Percentiles rank a stretch among this genome's conserved stretches.
Conservation (phyloP, 2,329 filamentous ascomycete species). For the Curvularia sp. region DNA sequence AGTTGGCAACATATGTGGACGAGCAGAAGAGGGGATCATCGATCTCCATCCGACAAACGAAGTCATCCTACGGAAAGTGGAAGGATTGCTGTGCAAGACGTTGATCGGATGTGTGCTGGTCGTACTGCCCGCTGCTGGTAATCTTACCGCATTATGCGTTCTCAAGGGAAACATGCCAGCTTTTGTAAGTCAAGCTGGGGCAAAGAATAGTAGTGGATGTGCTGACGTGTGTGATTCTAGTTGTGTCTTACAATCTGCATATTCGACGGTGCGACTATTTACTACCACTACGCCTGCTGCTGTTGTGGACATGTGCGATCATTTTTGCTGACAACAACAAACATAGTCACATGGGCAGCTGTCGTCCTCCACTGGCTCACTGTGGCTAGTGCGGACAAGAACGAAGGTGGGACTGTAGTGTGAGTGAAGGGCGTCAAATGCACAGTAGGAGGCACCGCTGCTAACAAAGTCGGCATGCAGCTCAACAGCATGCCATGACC, state of each 20-base stretch:
- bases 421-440: slow-evolving; percentile 13
- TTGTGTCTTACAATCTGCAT: slow-evolving; percentile 53
- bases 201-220: neutral
- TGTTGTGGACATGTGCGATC: neutral
- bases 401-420: slow-evolving; percentile 20
- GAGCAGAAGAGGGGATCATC: slow-evolving; percentile 1
- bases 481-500: neutral
- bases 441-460: neutral
- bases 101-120: slow-evolving; percentile 48
- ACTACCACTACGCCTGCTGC: neutral
- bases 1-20: slow-evolving; percentile 22
- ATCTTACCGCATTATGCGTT: slow-evolving; percentile 44
- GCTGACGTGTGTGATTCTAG: neutral
- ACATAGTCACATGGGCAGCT: slow-evolving; percentile 48
- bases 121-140: slow-evolving; percentile 51
- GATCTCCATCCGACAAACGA: slow-evolving; percentile 28
- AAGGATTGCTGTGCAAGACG: slow-evolving; percentile 40
- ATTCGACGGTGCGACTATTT: slow-evolving; percentile 47
- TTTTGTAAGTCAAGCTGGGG: slow-evolving; percentile 34
- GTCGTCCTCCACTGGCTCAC: slow-evolving; percentile 49
- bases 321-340: slow-evolving; percentile 3
- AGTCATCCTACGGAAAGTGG: slow-evolving; percentile 30
- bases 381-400: slow-evolving; percentile 32
- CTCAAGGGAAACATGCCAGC: slow-evolving; percentile 47
- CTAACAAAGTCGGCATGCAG: neutral